phyloP scores from a whole-genome alignment of 202 grass and related monocot genomes.

The Hordeum pubiflorum region DNA sequence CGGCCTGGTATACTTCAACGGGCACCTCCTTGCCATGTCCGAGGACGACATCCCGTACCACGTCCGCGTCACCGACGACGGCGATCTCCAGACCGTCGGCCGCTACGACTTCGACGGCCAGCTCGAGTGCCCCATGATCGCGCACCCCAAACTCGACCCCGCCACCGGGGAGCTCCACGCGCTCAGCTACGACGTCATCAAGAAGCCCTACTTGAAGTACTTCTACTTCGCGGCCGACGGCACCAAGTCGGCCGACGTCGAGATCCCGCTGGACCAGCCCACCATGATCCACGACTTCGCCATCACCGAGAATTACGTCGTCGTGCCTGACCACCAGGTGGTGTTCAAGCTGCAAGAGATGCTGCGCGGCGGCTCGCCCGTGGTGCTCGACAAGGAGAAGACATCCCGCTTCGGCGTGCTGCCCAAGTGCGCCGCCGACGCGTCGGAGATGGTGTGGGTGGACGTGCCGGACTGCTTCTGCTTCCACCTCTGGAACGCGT shows the following conservation, averaged over 20 bases:
- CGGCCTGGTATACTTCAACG: slow-evolving; percentile 64
- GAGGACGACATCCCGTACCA: slow-evolving; percentile 84
- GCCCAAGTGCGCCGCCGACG: slow-evolving; percentile 48
- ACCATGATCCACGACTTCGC: slow-evolving; percentile 95
- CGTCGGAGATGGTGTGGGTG: slow-evolving; percentile 64
- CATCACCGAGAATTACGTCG: slow-evolving; percentile 63
- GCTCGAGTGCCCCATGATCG: slow-evolving; percentile 68
- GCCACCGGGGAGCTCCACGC: slow-evolving; percentile 51
- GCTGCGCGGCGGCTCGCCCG: slow-evolving; percentile 61
- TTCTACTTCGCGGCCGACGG: slow-evolving; percentile 60
- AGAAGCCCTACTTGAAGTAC: slow-evolving; percentile 70
- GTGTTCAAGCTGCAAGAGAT: slow-evolving; percentile 81
- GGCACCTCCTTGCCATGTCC: slow-evolving; percentile 76
- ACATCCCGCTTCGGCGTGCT: slow-evolving; percentile 60
- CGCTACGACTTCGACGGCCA: slow-evolving; percentile 69
- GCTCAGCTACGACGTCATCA: slow-evolving; percentile 82
- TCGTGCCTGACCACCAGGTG: slow-evolving; percentile 71
- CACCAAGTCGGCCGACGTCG: slow-evolving; percentile 56
- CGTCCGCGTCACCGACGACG: slow-evolving; percentile 41
- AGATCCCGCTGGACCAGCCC: slow-evolving; percentile 71
- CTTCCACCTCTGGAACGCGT: slow-evolving; percentile 89
- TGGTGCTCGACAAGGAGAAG: slow-evolving; percentile 64
- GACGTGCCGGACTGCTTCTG: slow-evolving; percentile 83
- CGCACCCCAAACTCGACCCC: slow-evolving; percentile 75
- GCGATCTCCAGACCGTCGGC: slow-evolving; percentile 57